phyloP scores from a whole-genome alignment of 805 yeast genomes.

The Candida andamanensis region DNA sequence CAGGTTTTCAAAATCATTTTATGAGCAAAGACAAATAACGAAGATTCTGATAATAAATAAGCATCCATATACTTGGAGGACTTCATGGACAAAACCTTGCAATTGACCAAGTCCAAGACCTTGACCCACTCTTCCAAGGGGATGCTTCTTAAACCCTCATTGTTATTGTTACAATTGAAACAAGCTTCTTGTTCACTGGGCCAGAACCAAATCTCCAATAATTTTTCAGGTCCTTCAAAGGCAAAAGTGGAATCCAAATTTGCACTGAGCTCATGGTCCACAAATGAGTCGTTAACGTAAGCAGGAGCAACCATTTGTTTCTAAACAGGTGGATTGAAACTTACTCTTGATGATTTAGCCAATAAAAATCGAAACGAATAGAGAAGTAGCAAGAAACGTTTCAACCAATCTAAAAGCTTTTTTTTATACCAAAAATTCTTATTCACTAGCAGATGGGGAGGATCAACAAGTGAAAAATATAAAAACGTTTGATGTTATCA shows the following conservation, averaged over 20 bases:
- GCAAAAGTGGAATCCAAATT: conserved; percentile 84
- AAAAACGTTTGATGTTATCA: conserved; percentile 9
- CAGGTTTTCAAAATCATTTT: conserved; percentile 87
- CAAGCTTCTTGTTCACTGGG: conserved; percentile 42
- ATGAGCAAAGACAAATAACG: conserved; percentile 83
- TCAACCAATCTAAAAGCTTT: conserved; percentile 16
- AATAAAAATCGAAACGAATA: conserved; percentile 33
- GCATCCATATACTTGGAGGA: conserved; percentile 68
- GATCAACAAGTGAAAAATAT: conserved; percentile 29
- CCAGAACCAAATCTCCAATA: conserved; percentile 85
- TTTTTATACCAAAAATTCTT: conserved; percentile 16
- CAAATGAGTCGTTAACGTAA: conserved; percentile 42
- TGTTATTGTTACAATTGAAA: conserved; percentile 15
- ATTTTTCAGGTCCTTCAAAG: conserved; percentile 95
- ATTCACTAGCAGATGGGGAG: conserved; percentile 31
- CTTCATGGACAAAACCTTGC: conserved; percentile 81
- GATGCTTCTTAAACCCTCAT: conserved; percentile 56
- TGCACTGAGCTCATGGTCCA: conserved; percentile 76
- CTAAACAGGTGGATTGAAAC: conserved; percentile 31
- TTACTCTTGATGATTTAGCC: conserved; percentile 25
- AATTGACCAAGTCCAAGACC: conserved; percentile 74
- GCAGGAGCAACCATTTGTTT: conserved; percentile 39
- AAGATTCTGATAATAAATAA: conserved; percentile 81
- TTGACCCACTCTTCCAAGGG: conserved; percentile 64
- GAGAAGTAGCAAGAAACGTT: conserved; percentile 48